These are phyloP conservation scores for Didymosphaeria variabile DNA, from an alignment of 2,329 filamentous ascomycete species.

Conservation along the genomic window DNA sequence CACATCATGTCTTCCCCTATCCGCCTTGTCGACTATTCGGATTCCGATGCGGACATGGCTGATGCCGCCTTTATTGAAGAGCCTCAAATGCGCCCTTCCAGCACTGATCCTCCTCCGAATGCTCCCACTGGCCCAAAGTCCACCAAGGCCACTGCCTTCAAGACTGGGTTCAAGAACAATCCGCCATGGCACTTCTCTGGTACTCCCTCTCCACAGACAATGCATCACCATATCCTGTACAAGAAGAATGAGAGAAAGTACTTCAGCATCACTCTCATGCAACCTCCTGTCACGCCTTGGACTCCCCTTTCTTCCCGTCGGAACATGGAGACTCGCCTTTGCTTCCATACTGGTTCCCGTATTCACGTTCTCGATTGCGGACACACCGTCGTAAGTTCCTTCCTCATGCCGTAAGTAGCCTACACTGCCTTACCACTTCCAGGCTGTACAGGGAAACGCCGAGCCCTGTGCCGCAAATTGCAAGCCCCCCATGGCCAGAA, in stretches of 20 bases:
- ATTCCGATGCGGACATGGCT: neutral
- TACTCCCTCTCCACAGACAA: constrained; percentile 4
- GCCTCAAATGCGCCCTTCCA: neutral
- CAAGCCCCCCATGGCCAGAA: neutral
- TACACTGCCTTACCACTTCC: neutral
- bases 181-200: neutral
- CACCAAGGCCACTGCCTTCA: neutral
- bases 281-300: constrained; percentile 14
- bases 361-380: constrained; percentile 26
- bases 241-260: constrained; percentile 3
- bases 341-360: constrained; percentile 18
- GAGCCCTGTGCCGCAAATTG: constrained; percentile 27
- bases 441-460: constrained; percentile 15
- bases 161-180: neutral
- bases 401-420: neutral
- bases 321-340: constrained; percentile 25
- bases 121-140: neutral
- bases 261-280: constrained; percentile 20
- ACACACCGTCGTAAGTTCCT: constrained; percentile 19
- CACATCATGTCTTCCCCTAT: neutral
- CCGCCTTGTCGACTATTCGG: neutral
- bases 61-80: neutral
- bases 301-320: constrained; percentile 9
- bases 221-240: constrained; percentile 12
- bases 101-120: neutral